Percentiles rank a stretch among this genome's conserved stretches.
Evolutionary conservation across 179 eudicot species (phyloP).

Genomic region (Beta macrorhiza): DNA sequence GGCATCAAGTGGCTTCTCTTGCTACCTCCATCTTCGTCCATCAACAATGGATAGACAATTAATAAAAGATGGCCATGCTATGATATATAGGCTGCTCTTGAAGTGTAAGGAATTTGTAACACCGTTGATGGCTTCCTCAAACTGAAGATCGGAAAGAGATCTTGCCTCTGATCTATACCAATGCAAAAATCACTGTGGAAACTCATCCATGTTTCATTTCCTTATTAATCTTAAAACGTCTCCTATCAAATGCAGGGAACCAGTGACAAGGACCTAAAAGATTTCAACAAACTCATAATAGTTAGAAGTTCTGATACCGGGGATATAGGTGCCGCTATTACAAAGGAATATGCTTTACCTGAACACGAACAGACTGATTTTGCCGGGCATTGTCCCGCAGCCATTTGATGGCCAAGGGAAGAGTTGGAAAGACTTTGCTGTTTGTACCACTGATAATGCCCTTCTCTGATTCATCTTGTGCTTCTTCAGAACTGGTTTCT

Average conservation of each 20-base stretch:
- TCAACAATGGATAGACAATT: not conserved
- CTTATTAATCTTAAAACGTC: constrained; percentile 74
- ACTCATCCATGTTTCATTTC: constrained; percentile 31
- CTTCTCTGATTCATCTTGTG: constrained; percentile 41
- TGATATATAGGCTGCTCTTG: not conserved
- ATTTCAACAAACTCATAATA: constrained; percentile 8
- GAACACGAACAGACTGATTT: constrained; percentile 69
- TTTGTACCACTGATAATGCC: constrained; percentile 40
- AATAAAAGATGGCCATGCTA: not conserved
- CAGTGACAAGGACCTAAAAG: constrained; percentile 87
- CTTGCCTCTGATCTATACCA: not conserved
- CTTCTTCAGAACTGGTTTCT: constrained; percentile 36
- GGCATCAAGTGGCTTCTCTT: not conserved
- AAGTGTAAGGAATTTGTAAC: not conserved
- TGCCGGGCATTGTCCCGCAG: constrained; percentile 62
- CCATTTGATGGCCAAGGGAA: constrained; percentile 93
- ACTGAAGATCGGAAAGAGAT: not conserved
- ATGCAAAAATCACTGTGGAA: not conserved
- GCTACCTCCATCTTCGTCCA: not conserved
- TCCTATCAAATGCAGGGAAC: constrained; percentile 94
- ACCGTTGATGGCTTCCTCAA: not conserved
- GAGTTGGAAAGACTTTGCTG: constrained; percentile 82
- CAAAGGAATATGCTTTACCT: constrained; percentile 43
- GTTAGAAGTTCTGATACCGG: not conserved
- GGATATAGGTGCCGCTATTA: not conserved